These are phyloP conservation scores for Dothistroma septosporum DNA, from an alignment of 2,329 filamentous ascomycete genomes.

Conservation along the genomic window DNA sequence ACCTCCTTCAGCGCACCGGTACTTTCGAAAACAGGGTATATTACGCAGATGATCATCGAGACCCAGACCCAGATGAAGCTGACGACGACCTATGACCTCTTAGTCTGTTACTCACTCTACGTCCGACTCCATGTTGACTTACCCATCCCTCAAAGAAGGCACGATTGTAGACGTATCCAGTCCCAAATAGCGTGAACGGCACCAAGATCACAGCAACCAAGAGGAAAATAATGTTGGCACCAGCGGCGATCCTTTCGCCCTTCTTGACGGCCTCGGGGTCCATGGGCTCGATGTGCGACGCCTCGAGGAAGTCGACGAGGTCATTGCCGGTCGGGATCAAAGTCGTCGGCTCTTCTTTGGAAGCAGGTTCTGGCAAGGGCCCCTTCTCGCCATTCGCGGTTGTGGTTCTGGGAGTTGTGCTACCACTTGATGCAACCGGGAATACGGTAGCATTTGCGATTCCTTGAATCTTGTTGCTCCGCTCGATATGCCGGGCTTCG, in stretches of 20 bases:
- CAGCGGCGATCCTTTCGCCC: slow-evolving; percentile 38
- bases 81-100: slow-evolving; percentile 26
- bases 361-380: neutral
- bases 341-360: slow-evolving; percentile 22
- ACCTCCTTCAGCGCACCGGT: slow-evolving; percentile 31
- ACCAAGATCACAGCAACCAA: slow-evolving; percentile 39
- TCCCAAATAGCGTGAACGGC: slow-evolving; percentile 38
- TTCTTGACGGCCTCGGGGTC: slow-evolving; percentile 37
- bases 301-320: slow-evolving; percentile 42
- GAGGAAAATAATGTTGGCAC: slow-evolving; percentile 38
- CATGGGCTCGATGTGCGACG: slow-evolving; percentile 41
- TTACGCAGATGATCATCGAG: slow-evolving; percentile 38
- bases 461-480: slow-evolving; percentile 37
- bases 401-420: neutral
- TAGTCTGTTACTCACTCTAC: neutral
- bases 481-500: slow-evolving; percentile 39
- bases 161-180: slow-evolving; percentile 39
- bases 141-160: slow-evolving; percentile 43
- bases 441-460: slow-evolving; percentile 15
- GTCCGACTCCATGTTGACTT: neutral
- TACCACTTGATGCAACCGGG: neutral
- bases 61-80: slow-evolving; percentile 44
- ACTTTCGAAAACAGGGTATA: slow-evolving; percentile 44
- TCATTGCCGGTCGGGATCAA: slow-evolving; percentile 38
- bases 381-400: slow-evolving; percentile 7